Conservation (phyloP, 2,329 filamentous ascomycete genomes). For the Zasmidium angulare region DNA sequence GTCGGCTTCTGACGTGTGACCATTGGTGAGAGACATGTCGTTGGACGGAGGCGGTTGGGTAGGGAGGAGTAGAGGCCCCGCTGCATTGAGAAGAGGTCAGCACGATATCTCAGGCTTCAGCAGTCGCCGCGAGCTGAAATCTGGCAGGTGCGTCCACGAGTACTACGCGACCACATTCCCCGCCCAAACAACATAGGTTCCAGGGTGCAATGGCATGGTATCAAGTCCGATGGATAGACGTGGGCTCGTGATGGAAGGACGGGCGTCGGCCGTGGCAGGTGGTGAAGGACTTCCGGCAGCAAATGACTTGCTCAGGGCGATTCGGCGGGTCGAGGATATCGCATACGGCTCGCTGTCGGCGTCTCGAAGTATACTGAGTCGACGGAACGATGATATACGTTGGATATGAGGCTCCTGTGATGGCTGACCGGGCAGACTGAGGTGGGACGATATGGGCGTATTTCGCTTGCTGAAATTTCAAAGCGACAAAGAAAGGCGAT, state of each 20-base stretch:
- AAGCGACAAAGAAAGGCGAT: conserved; percentile 36
- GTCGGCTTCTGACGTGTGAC: conserved; percentile 59
- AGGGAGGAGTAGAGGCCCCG: conserved; percentile 63
- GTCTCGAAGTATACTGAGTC: conserved; percentile 17
- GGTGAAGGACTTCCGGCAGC: conserved; percentile 20
- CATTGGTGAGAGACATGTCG: conserved; percentile 64
- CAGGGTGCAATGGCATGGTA: conserved; percentile 28
- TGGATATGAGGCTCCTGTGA: conserved; percentile 25
- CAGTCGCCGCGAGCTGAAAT: conserved; percentile 34
- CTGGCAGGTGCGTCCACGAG: conserved; percentile 24
- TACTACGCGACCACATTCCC: conserved; percentile 45
- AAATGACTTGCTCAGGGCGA: conserved; percentile 5
- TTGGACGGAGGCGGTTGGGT: conserved; percentile 53
- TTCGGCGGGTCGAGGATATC: conserved; percentile 15
- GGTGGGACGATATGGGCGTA: conserved; percentile 13
- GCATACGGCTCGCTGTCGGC: conserved; percentile 17
- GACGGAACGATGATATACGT: conserved; percentile 30
- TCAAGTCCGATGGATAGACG: conserved; percentile 42
- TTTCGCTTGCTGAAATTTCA: conserved; percentile 18
- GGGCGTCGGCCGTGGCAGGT: conserved; percentile 26
- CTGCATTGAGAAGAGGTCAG: conserved; percentile 48
- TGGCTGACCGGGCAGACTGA: conserved; percentile 24
- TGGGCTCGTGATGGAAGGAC: conserved; percentile 27
- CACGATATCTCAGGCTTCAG: conserved; percentile 31
- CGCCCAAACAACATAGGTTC: conserved; percentile 34